phyloP scores from a whole-genome alignment of 345 rosid genomes.

The Boechera stricta region DNA sequence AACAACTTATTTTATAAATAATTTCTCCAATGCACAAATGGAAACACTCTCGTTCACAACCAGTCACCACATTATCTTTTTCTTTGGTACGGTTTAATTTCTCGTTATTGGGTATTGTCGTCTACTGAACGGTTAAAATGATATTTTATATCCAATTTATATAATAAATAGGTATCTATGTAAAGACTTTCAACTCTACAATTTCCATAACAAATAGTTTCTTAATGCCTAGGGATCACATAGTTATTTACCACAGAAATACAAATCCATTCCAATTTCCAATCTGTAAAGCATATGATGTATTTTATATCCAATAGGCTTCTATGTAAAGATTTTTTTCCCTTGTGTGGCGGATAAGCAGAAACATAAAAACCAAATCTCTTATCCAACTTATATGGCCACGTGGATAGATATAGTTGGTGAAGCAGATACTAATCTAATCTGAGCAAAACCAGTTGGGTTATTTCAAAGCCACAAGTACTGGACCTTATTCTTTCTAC shows the following conservation, averaged over 20 bases:
- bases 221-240: too few relatives aligned
- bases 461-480: constrained; percentile 42
- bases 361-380: constrained; percentile 45
- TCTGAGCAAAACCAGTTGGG: constrained; percentile 47
- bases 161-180: too few relatives aligned
- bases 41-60: too few relatives aligned
- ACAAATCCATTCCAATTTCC: neutral
- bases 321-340: constrained; percentile 35
- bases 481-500: constrained; percentile 36
- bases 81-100: too few relatives aligned
- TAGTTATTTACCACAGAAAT: neutral
- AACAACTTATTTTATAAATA: too few relatives aligned
- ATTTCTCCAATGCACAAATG: too few relatives aligned
- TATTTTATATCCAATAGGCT: neutral
- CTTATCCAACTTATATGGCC: constrained; percentile 55
- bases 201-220: neutral
- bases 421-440: constrained; percentile 64
- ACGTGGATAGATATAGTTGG: constrained; percentile 75
- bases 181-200: too few relatives aligned
- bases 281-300: neutral
- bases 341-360: constrained; percentile 35
- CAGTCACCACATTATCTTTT: too few relatives aligned
- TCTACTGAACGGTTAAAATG: too few relatives aligned
- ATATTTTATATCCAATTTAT: too few relatives aligned
- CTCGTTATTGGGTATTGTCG: too few relatives aligned